Base-by-base conservation (phyloP, 805 yeast genomes). In the Maudiozyma pseudohumilis region DNA sequence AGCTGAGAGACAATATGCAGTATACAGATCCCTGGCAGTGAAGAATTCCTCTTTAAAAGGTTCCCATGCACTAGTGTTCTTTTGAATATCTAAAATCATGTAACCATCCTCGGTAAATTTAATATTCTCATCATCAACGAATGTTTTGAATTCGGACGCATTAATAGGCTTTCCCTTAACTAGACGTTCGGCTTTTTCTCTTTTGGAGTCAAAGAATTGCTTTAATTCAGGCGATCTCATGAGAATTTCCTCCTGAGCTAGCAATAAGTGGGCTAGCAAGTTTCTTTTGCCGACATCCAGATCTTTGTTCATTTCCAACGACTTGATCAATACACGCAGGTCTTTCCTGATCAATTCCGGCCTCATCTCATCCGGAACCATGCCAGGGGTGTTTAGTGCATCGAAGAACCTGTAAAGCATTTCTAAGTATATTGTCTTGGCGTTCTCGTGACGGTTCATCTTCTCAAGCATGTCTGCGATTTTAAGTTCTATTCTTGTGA, bases 401-500 rank as follows among this genome's bases (percentile, higher is more conserved):
- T 72, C 68, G 44, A 75, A 65, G 51, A 76, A 80, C 27, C 74
- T 61, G 3, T 77, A 67, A 11, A 77, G 72, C 34, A 84, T 63
- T 49, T 82, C 89, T 40, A 74, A 65, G 58, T 84, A 87, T 7
- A 84, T 60, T 44, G 68, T 66, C 26, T 73, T 66, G 0, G 95
- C 94, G 36, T 80, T 81, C 11, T 73, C 73, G 23, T 52, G 46
- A 75, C 72, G 68, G 16, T 67, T 69, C 47, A 86, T 58, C 29
- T 78, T 67, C 50, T 85, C 95, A 53, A 75, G 83, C 86, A 86
- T 80, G 51, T 87, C 95, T 9, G 81, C 94, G 25, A 85, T 65
- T 51, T 88, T 85, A 56, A 89, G 66, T 52, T 88, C 94, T 37
- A 89, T 74, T 0, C 96, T 96, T 0, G 96, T 88, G 56, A 83